These are phyloP conservation scores for Chaetomium olivaceum DNA, from an alignment of 2,329 filamentous ascomycete genomes.

Conservation along the genomic window DNA sequence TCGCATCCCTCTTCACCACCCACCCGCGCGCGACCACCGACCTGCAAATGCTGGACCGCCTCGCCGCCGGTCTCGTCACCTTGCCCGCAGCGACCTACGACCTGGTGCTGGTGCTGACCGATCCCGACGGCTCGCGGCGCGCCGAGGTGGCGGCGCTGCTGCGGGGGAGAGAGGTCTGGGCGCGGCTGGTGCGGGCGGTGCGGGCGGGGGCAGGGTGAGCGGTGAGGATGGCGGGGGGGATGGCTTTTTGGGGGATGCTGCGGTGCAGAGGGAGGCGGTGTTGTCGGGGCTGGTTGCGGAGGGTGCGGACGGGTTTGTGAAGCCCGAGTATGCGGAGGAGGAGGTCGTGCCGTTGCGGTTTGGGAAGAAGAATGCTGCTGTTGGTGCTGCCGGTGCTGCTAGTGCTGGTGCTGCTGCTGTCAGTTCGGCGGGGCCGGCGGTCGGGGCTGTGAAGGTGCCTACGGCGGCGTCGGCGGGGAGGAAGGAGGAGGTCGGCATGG, in stretches of 20 bases:
- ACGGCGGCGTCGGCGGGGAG: neutral
- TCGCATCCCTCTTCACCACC: constrained; percentile 68
- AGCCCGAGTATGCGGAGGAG: constrained; percentile 61
- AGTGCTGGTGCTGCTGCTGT: neutral
- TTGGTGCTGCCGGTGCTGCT: too few relatives aligned
- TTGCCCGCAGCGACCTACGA: constrained; percentile 80
- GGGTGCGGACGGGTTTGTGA: constrained; percentile 64
- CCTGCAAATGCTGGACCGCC: constrained; percentile 95
- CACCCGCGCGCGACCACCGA: constrained; percentile 74
- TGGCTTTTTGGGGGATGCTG: neutral
- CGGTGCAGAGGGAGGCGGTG: constrained; percentile 74
- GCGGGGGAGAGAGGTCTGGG: constrained; percentile 61
- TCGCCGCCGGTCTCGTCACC: constrained; percentile 76
- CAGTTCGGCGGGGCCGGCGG: neutral
- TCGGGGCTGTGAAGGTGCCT: neutral
- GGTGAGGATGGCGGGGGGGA: constrained; percentile 63
- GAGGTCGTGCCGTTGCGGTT: constrained; percentile 64
- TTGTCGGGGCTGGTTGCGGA: constrained; percentile 70
- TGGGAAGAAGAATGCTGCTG: constrained; percentile 55
- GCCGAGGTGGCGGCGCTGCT: constrained; percentile 66
- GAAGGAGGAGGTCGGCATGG: constrained; percentile 23
- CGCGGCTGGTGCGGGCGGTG: constrained; percentile 68
- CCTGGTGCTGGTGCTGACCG: constrained; percentile 78
- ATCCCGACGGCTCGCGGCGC: constrained; percentile 66
- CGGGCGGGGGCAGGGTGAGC: constrained; percentile 67